A percentile compares a stretch with the other conserved stretches of the same genome.
Conservation (phyloP, 495 filamentous ascomycete species). For the Annulohypoxylon stygium region DNA sequence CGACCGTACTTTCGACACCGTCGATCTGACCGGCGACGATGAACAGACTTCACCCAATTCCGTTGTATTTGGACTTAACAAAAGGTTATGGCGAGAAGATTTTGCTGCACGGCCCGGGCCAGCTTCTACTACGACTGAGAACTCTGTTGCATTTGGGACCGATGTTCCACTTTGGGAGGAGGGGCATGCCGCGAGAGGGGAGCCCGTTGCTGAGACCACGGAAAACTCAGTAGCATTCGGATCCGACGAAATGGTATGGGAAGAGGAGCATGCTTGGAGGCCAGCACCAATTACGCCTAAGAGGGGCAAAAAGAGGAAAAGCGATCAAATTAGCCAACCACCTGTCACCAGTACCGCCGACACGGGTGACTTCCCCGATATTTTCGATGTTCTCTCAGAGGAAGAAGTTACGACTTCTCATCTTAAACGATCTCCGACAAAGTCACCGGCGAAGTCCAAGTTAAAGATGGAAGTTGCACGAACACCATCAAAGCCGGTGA, state of each 20-base stretch:
- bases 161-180: constrained; percentile 49
- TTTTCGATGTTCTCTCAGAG: constrained; percentile 54
- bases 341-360: constrained; percentile 37
- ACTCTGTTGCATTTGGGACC: constrained; percentile 50
- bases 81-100: constrained; percentile 71
- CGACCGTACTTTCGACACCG: constrained; percentile 62
- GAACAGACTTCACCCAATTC: constrained; percentile 54
- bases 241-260: constrained; percentile 71
- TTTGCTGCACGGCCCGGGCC: constrained; percentile 56
- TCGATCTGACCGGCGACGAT: constrained; percentile 79
- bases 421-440: constrained; percentile 44
- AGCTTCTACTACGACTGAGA: constrained; percentile 63
- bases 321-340: constrained; percentile 70
- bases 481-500: constrained; percentile 31
- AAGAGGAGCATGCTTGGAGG: constrained; percentile 65
- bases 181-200: constrained; percentile 45
- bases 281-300: constrained; percentile 56
- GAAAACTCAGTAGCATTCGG: constrained; percentile 62
- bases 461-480: constrained; percentile 39
- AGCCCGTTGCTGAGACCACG: constrained; percentile 36
- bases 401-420: constrained; percentile 40
- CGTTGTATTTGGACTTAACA: constrained; percentile 66
- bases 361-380: constrained; percentile 57
- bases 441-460: constrained; percentile 49
- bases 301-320: constrained; percentile 79